phyloP scores from a whole-genome alignment of 2,329 filamentous ascomycete species.

The Scolecobasidium constrictum region DNA sequence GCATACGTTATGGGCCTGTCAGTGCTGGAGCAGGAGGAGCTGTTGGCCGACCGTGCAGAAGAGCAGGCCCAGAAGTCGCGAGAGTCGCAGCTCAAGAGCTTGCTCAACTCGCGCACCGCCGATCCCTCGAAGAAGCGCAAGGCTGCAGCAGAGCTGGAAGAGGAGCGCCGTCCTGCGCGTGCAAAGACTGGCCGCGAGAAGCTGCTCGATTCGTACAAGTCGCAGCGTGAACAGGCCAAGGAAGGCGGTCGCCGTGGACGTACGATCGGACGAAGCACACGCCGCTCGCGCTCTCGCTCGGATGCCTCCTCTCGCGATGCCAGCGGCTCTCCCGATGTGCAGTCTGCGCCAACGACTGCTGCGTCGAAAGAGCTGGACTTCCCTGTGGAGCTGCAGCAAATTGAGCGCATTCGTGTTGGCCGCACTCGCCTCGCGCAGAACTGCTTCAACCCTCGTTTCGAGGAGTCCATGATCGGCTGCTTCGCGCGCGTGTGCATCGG shows the following conservation, averaged over 20 bases:
- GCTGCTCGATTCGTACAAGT: conserved; percentile 61
- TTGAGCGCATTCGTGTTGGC: conserved; percentile 74
- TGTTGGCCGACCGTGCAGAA: conserved; percentile 76
- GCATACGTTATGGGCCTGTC: conserved; percentile 68
- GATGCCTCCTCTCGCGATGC: conserved; percentile 41
- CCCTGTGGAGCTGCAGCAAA: conserved; percentile 65
- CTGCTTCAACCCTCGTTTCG: conserved; percentile 88
- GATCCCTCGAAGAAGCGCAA: conserved; percentile 50
- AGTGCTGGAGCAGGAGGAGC: conserved; percentile 82
- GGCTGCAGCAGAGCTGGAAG: conserved; percentile 65
- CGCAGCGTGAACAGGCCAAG: conserved; percentile 49
- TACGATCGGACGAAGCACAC: conserved; percentile 35
- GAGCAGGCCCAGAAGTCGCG: conserved; percentile 75
- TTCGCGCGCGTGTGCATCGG: conserved; percentile 80
- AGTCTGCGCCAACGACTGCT: conserved; percentile 22
- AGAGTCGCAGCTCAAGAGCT: conserved; percentile 51
- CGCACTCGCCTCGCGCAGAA: conserved; percentile 80
- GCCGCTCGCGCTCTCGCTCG: conserved; percentile 29
- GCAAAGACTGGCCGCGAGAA: conserved; percentile 51
- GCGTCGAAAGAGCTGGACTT: conserved; percentile 40
- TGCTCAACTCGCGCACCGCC: conserved; percentile 47
- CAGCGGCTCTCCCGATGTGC: conserved; percentile 53
- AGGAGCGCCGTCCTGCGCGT: conserved; percentile 54
- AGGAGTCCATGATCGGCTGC: conserved; percentile 68
- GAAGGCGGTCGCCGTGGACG: conserved; percentile 40